Evolutionary conservation across 2,329 filamentous ascomycete species (phyloP), one percentile per base, ranked within the genome.

Genomic region (Blastomyces parvus): DNA sequence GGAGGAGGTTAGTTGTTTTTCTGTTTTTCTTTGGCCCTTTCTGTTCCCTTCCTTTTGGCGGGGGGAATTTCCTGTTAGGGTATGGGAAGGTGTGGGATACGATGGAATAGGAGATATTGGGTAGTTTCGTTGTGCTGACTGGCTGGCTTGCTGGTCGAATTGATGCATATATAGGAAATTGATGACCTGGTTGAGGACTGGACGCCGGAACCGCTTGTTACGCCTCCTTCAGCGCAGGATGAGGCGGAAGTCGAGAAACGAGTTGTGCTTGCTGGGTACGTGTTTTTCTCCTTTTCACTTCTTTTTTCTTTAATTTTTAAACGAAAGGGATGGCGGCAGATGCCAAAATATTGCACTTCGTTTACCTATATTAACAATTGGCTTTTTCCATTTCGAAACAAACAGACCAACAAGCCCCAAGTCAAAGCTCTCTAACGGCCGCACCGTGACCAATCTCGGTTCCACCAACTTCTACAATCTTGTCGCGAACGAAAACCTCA

Each of bases 381-480:
- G 59, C 7, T 48, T 19, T 38, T 58, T 59, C 14, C 59, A 46
- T 62, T 38, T 36, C 22, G 27, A 58, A 58, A 22, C 19, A 64
- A 64, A 58, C 71, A 95, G 91, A 59, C 89, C 93, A 5, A 92
- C 91, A 0, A 92, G 91, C 11, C 92, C 94, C 57, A 96, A 94
- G 75, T 87, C 88, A 59, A 97, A 94, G 76, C 84, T 99, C 62
- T 82, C 86, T 58, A 96, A 88, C 75, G 94, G 94, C 70, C 88
- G 90, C 68, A 96, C 89, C 22, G 94, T 97, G 30, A 91, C 85
- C 63, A 99, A 99, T 74, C 87, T 99, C 67, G 93, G 91, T 46
- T 95, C 90, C 1, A 94, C 91, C 79, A 99, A 99, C 76, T 96
- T 94, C 77, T 97, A 96, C 82, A 97, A 99, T 79, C 91, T 99